phyloP scores from a whole-genome alignment of 345 rosid species.

The Barbarea vulgaris region DNA sequence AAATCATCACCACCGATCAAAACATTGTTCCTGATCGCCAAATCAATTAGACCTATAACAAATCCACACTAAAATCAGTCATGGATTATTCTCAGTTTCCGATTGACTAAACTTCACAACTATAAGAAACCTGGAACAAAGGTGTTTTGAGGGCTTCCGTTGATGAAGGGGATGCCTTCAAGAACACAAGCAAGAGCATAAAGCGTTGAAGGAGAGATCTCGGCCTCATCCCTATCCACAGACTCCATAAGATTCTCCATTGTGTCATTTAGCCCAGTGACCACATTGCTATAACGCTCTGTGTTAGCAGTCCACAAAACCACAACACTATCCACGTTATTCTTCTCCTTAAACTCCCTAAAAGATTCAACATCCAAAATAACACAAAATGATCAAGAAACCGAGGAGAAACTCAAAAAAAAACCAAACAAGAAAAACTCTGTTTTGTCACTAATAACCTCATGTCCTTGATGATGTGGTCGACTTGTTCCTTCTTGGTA shows the following conservation, averaged over 20 bases:
- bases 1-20: conserved; percentile 98
- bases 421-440: neutral
- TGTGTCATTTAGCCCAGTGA: conserved; percentile 89
- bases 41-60: conserved; percentile 68
- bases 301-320: conserved; percentile 99
- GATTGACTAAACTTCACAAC: neutral
- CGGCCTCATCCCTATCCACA: conserved; percentile 73
- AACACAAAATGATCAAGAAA: neutral
- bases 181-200: conserved; percentile 83
- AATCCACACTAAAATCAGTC: neutral
- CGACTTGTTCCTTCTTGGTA: conserved; percentile 84
- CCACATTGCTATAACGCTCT: conserved; percentile 90
- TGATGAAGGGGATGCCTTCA: conserved; percentile 89
- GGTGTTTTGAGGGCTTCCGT: conserved; percentile 98
- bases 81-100: neutral
- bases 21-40: conserved; percentile 76
- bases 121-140: conserved; percentile 61
- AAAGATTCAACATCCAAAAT: neutral
- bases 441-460: conserved; percentile 46
- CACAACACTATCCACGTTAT: conserved; percentile 80
- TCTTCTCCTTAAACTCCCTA: conserved; percentile 92
- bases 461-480: conserved; percentile 80
- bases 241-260: conserved; percentile 77
- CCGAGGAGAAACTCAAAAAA: neutral
- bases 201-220: conserved; percentile 97